Evolutionary conservation across 306 rosid species (phyloP).

Genomic region (Medicago truncatula): DNA sequence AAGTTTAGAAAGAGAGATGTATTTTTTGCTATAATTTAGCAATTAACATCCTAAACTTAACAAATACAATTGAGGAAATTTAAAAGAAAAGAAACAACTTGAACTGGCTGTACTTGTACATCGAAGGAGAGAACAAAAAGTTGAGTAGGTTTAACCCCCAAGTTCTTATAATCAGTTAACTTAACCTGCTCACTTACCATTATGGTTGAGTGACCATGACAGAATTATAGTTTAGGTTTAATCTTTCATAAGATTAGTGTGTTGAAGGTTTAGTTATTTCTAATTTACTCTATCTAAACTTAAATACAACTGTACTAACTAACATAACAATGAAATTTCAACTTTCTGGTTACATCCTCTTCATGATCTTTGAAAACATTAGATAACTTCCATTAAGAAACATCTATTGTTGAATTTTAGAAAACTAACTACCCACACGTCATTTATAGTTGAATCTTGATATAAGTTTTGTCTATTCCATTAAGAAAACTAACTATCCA

Average conservation of each 20-base stretch:
- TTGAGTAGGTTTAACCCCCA: not conserved
- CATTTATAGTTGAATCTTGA: not conserved
- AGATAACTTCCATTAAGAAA: not conserved
- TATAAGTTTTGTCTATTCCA: too few relatives aligned
- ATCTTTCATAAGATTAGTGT: not conserved
- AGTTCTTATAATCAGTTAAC: not conserved
- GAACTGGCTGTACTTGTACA: not conserved
- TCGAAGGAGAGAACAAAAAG: constrained; percentile 2
- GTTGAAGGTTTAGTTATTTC: not conserved
- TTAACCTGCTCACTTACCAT: not conserved
- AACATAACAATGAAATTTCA: not conserved
- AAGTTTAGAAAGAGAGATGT: not conserved
- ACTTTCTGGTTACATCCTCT: not conserved
- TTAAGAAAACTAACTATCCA: too few relatives aligned
- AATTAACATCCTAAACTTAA: too few relatives aligned
- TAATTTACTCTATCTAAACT: not conserved
- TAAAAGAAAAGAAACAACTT: not conserved
- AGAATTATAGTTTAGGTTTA: not conserved
- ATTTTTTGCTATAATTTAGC: not conserved
- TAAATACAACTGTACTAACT: not conserved
- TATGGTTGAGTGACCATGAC: not conserved
- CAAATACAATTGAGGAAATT: not conserved
- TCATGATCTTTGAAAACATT: not conserved
- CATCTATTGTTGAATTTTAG: not conserved
- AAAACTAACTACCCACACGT: not conserved